A percentile compares a stretch with the other conserved stretches of the same genome.
Evolutionary conservation across 2,329 filamentous ascomycete species (phyloP).

Genomic region (Aspergillus fructus): DNA sequence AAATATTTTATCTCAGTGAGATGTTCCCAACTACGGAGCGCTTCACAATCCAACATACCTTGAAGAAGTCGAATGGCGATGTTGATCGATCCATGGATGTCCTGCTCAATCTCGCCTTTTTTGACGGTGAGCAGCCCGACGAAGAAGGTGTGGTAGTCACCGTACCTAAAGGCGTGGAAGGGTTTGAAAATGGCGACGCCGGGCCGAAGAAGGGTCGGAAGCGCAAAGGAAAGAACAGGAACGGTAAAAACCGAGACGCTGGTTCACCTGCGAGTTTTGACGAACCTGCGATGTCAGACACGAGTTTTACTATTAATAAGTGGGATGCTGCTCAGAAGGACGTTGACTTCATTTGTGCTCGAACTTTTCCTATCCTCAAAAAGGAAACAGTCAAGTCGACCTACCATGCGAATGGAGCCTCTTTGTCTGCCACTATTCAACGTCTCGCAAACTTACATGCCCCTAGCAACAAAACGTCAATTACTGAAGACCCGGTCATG

Average conservation of each 20-base stretch:
- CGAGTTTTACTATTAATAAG: conserved; percentile 44
- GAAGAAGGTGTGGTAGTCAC: conserved; percentile 46
- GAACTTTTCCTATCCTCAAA: conserved; percentile 48
- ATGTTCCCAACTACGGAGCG: conserved; percentile 71
- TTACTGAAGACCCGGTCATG: conserved; percentile 44
- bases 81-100: conserved; percentile 73
- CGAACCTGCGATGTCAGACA: conserved; percentile 15
- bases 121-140: conserved; percentile 63
- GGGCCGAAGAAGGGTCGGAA: conserved; percentile 45
- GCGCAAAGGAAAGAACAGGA: conserved; percentile 38
- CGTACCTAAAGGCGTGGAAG: conserved; percentile 73
- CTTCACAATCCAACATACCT: conserved; percentile 64
- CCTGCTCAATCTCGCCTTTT: conserved; percentile 74
- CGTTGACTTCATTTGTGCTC: conserved; percentile 60
- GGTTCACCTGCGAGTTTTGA: conserved; percentile 16
- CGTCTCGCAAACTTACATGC: conserved; percentile 52
- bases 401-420: conserved; percentile 60
- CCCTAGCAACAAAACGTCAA: conserved; percentile 35
- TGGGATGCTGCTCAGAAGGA: conserved; percentile 60
- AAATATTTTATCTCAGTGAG: conserved; percentile 61
- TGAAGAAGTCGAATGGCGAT: conserved; percentile 68
- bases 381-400: conserved; percentile 52
- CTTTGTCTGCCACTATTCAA: conserved; percentile 55
- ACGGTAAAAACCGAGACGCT: conserved; percentile 26
- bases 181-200: conserved; percentile 61